phyloP scores from a whole-genome alignment of 257 asterid genomes.

The Rehmannia glutinosa region DNA sequence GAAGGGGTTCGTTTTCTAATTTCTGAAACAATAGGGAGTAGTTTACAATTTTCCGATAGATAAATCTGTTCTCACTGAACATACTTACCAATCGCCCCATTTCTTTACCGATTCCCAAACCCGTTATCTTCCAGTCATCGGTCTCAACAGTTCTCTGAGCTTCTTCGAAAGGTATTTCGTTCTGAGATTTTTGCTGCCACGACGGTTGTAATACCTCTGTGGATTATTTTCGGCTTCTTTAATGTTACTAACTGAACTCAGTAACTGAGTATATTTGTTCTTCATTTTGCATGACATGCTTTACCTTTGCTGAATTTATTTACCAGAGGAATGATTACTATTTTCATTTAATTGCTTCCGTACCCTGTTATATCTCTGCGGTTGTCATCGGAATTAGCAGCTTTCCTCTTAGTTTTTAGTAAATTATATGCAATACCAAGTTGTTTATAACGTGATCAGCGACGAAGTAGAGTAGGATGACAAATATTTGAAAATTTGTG shows the following conservation, averaged over 20 bases:
- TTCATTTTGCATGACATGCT: slow-evolving; percentile 17
- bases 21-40: neutral
- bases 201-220: neutral
- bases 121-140: slow-evolving; percentile 21
- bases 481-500: neutral
- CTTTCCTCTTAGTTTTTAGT: too few relatives aligned
- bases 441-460: neutral
- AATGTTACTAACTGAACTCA: neutral
- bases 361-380: too few relatives aligned
- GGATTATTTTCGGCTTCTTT: neutral
- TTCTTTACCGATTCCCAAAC: neutral
- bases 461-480: too few relatives aligned
- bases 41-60: slow-evolving; percentile 1
- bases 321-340: neutral
- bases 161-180: neutral
- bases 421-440: neutral
- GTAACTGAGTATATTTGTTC: neutral
- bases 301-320: slow-evolving; percentile 4
- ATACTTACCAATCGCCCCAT: slow-evolving; percentile 12
- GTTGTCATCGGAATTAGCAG: too few relatives aligned
- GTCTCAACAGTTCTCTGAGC: slow-evolving; percentile 11
- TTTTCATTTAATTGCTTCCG: too few relatives aligned
- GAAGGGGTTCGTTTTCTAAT: slow-evolving; percentile 10
- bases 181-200: neutral
- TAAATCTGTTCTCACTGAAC: neutral